Conservation (phyloP, 2,329 filamentous ascomycete genomes). For the Trichocomaceae sp. region DNA sequence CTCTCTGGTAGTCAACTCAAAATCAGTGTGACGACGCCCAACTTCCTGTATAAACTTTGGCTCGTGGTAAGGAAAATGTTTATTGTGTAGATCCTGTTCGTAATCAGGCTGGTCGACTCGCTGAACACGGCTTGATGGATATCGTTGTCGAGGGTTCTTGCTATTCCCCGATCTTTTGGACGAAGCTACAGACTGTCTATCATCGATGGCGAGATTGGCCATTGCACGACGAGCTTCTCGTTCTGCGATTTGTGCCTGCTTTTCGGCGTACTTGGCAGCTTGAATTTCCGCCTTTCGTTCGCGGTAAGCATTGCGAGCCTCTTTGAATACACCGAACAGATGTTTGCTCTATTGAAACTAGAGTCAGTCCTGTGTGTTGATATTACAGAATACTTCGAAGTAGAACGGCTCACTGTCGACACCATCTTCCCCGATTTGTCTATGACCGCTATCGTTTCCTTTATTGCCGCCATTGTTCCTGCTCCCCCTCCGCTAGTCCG, state of each 20-base stretch:
- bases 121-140: slow-evolving; percentile 14
- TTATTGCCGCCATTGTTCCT: slow-evolving; percentile 21
- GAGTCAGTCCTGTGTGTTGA: slow-evolving; percentile 16
- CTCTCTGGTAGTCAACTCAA: slow-evolving; percentile 26
- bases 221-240: slow-evolving; percentile 24
- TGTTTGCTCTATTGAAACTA: slow-evolving; percentile 67
- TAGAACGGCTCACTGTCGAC: slow-evolving; percentile 60
- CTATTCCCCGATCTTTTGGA: slow-evolving; percentile 35
- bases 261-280: slow-evolving; percentile 60
- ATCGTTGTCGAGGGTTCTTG: slow-evolving; percentile 22
- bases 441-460: slow-evolving; percentile 79
- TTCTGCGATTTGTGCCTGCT: slow-evolving; percentile 51
- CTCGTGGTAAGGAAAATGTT: slow-evolving; percentile 2
- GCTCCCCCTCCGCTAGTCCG: neutral
- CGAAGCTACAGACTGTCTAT: slow-evolving; percentile 39
- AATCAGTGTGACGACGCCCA: slow-evolving; percentile 35
- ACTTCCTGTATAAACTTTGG: slow-evolving; percentile 18
- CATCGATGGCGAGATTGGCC: slow-evolving; percentile 45
- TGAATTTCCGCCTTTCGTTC: slow-evolving; percentile 80
- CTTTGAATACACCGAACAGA: slow-evolving; percentile 81
- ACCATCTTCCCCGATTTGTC: slow-evolving; percentile 89
- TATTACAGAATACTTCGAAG: slow-evolving; percentile 9
- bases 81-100: slow-evolving; percentile 11
- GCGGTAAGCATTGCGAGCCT: slow-evolving; percentile 79
- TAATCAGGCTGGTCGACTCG: slow-evolving; percentile 11